Evolutionary conservation across 208 protist genomes (phyloP), one percentile per base, ranked within the genome.

Genomic region (Blastocrithidia nonstop): DNA sequence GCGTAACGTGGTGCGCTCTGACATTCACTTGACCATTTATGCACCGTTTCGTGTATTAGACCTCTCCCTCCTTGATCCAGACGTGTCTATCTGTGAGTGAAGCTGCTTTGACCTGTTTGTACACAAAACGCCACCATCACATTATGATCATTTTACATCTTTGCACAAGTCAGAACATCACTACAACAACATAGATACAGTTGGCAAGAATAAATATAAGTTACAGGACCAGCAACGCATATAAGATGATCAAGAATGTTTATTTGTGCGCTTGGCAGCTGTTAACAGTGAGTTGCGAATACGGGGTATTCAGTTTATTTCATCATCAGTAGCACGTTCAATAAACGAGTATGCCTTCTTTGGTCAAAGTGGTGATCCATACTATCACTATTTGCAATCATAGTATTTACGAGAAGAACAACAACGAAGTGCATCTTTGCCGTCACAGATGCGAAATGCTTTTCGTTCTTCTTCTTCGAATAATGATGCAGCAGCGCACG

Each of bases 251-350:
- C 56, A 44, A 0, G 54, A 61, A 16, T 66, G 59, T 48, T 56
- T 90, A 39, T 83, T 69, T 40, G 13, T 86, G 1, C 63, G 76
- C 2, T 61, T 90, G 1, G 82, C 82, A 7, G 71, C 56, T 45
- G 82, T 65, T 24, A 81, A 88, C 57, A 71, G 71, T 26, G 74
- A 82, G 51, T 62, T 91, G 54, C 77, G 82, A 15, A 48, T 91
- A n/a, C 77, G 82, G 7, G 51, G 47, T 1, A 46, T 87, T 27
- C 74, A 86, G 53, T 56, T 85, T 8, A 16, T 91, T 28, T 75
- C 82, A n/a, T 27, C 36, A n/a, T 16, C n/a, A 5, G 53, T 69
- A 25, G 71, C 82, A 1, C 57, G 67, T 5, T 52, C 56, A 16
- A 53, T 90, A 8, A 57, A 66, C 41, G 62, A 77, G 51, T 62